Evolutionary conservation across 176 grass and related monocot genomes (phyloP).

Genomic region (Otatea glauca): DNA sequence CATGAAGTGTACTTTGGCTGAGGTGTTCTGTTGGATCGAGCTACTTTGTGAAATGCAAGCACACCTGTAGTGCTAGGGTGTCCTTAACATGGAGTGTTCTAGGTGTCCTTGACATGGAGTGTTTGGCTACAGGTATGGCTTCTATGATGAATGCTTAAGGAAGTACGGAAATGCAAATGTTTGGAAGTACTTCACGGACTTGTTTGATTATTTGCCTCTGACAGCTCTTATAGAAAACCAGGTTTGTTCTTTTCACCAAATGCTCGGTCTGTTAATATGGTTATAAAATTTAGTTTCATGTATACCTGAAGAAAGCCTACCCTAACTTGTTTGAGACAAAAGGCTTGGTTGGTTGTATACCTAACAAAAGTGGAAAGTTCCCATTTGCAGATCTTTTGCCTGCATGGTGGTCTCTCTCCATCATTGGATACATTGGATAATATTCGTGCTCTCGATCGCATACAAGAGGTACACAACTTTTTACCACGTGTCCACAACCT

Average conservation of each 20-base stretch:
- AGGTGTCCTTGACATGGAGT: constrained; percentile 45
- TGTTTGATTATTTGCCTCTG: constrained; percentile 99
- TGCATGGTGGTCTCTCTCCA: constrained; percentile 97
- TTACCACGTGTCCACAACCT: neutral
- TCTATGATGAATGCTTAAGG: constrained; percentile 98
- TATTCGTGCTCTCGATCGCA: constrained; percentile 88
- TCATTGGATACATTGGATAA: constrained; percentile 98
- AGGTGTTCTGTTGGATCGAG: neutral
- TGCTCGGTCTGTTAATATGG: constrained; percentile 13
- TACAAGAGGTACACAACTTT: constrained; percentile 76
- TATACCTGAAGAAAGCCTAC: constrained; percentile 4
- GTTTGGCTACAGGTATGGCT: constrained; percentile 84
- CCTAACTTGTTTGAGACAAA: no score
- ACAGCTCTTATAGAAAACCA: constrained; percentile 99
- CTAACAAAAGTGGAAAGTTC: constrained; percentile 21
- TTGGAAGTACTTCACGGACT: constrained; percentile 97
- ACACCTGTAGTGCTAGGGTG: neutral
- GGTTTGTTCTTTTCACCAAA: constrained; percentile 54
- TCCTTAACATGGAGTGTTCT: constrained; percentile 50
- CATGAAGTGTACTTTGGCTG: constrained; percentile 5
- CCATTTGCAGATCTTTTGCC: constrained; percentile 82
- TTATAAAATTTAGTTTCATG: neutral
- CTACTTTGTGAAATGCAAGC: constrained; percentile 35
- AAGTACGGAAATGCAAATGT: constrained; percentile 99
- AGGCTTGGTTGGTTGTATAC: neutral